Conservation (phyloP, 192 early-diverging fungal genomes). For the Coemansia sp. region DNA sequence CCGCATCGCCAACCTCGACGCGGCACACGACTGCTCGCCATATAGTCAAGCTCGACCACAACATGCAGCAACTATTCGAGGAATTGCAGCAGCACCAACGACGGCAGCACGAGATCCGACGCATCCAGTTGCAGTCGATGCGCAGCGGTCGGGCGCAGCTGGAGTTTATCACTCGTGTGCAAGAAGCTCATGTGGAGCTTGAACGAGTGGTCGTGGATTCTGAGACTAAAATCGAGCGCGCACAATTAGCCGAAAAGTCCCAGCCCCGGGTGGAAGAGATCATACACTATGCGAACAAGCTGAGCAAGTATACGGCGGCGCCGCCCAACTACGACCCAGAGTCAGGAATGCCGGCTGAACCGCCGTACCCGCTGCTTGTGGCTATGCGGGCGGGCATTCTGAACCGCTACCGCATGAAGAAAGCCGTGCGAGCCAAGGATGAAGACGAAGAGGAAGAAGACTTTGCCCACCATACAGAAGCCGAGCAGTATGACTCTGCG, state of each 20-base stretch:
- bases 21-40: conserved; percentile 11
- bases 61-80: conserved; percentile 29
- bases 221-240: conserved; percentile 16
- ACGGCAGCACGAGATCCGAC: conserved; percentile 46
- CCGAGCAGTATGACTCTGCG: conserved; percentile 40
- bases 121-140: conserved; percentile 30
- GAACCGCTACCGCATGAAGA: conserved; percentile 44
- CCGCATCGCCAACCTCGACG: not conserved
- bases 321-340: conserved; percentile 55
- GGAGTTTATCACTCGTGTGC: conserved; percentile 36
- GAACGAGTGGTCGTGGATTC: conserved; percentile 26
- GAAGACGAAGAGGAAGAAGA: conserved; percentile 31
- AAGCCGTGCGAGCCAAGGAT: conserved; percentile 4
- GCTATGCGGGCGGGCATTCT: conserved; percentile 50
- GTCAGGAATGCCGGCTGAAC: conserved; percentile 34
- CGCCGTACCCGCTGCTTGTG: conserved; percentile 52
- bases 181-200: conserved; percentile 37
- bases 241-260: conserved; percentile 10
- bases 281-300: conserved; percentile 53
- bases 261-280: conserved; percentile 32
- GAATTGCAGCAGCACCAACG: conserved; percentile 41
- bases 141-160: conserved; percentile 40
- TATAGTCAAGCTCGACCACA: conserved; percentile 28
- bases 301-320: conserved; percentile 52
- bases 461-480: conserved; percentile 29